Evolutionary conservation across 768 basidiomycete species (phyloP), one percentile per base, ranked within the genome.

Genomic region (Collybiopsis luxurians): DNA sequence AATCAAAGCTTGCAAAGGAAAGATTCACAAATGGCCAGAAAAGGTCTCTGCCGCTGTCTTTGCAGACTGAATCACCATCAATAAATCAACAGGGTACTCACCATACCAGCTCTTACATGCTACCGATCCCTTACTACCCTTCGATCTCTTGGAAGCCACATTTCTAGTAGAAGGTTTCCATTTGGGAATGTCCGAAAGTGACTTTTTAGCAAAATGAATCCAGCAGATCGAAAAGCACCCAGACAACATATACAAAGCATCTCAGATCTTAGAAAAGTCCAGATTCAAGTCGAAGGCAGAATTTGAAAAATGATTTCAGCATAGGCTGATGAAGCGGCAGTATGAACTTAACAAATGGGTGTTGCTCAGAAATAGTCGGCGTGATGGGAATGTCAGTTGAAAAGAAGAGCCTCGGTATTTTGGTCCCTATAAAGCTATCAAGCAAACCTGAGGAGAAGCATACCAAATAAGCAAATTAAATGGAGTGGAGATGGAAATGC

Each of bases 21-120:
- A 74, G 36, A 58, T 65, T 19, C 44, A 45, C 0, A 67, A 69
- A 40, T 80, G 78, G 77, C 53, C 53, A 3, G 23, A 24, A 2
- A 45, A 59, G 19, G 10, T 62, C 3, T 28, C 54, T 1, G 17
- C 24, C 0, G 61, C 59, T 1, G 34, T 60, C 10, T 64, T 61
- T 21, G 46, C 17, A 13, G 64, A 65, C 27, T 45, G 59, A 7
- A 55, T 68, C 24, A 67, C 66, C 1, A 58, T 62, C 1, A 60
- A 57, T 24, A 49, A 46, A 34, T 38, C 59, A 1, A 67, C 66
- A 11, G 66, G 67, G 1, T 65, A 53, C 30, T 59, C 65, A 2
- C 66, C 65, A 0, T 67, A 58, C 53, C 64, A 60, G 47, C 40
- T 72, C 19, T 49, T 67, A 0, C 66, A 71, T 59, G 70, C 66